Evolutionary conservation across 1,284 basidiomycete species (phyloP), one percentile per base, ranked within the genome.

Genomic region (Fomitopsis pinicola): DNA sequence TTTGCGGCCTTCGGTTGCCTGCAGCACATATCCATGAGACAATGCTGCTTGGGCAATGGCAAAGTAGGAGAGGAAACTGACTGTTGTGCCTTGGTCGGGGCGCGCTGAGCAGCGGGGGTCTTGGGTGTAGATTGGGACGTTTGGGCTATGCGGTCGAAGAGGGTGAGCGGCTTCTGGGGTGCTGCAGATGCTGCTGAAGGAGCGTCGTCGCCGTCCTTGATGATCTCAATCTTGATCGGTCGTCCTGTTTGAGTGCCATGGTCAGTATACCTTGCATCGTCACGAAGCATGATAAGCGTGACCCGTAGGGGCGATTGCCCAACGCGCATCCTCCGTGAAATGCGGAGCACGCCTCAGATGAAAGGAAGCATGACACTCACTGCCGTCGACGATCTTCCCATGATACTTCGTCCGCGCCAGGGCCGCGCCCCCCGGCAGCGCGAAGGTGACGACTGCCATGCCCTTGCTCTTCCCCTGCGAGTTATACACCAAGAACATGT

Each of bases 351-450:
- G 22, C 22, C 22, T 22, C 22, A 22, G 22, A 22, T 22, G 8
- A 8, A 30, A 45, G 42, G 10, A 6, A 54, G n/a, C 8, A 35
- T 22, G 12, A 42, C 30, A 83, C 88, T 77, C 65, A 91, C 89
- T 82, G 60, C 86, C 86, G 69, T 91, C 89, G 17, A 91, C 82
- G 59, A 89, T 81, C 74, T 89, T 89, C 54, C 87, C 86, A 66
- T 91, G 78, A 69, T 89, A 91, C 73, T 87, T 89, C 36, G 74
- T 68, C 35, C 82, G 79, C 12, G 89, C 89, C 52, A 82, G 64
- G 1, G 70, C 73, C 6, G 89, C 89, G 71, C 90, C 87, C 1
- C 77, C 82, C 5, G 80, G 65, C 40, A 85, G 79, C 64, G 84
- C 79, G 68, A 91, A 91, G 0, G 77, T 68, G 2, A 91, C 85